Evolutionary conservation across 352 stramenopile species (phyloP), one percentile per base, ranked within the genome.

Genomic region (Lagenidium sp.): DNA sequence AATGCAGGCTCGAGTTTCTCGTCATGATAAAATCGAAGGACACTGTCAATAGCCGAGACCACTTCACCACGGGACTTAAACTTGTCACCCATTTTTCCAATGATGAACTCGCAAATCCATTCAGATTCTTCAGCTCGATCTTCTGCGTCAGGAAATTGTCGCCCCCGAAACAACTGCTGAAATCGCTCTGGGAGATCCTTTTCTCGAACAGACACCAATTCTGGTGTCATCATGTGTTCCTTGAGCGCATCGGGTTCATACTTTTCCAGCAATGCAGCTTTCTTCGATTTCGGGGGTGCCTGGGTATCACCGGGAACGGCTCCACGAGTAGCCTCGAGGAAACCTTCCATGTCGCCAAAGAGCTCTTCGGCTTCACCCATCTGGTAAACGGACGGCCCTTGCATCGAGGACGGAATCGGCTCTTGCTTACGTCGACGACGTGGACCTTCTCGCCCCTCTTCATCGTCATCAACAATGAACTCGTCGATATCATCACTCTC

Each of bases 401-500:
- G 78, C 73, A 91, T 89, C 4, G 80, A 85, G 3, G 68, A 35
- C 2, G 72, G 72, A 3, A 87, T 65, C 12, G 75, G 68, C 35
- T 76, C 75, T 47, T 85, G 67, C 52, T 86, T 86, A n/a, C 79
- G 70, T 29, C 73, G 68, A n/a, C 82, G 73, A 20, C 80, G 75
- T 6, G 70, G 74, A 13, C 72, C 71, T 29, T 89, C 78, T 5
- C 77, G 72, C 20, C 80, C 78, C 68, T 95, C 82, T 57, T 95
- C 82, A 29, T 95, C 82, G 36, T 95, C 82, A 34, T 91, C 81
- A 10, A 95, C 82, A 31, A 95, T 95, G 29, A 95, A 95, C 42
- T 92, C 82, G 35, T 93, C 82, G 47, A 92, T 90, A 29, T 92
- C 80, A 34, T 94, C 82, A 49, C 80, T 93, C 56, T 92, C 81